These are phyloP conservation scores for Paspalum vaginatum DNA, from an alignment of 176 grass and related monocot genomes.

Conservation along the genomic window DNA sequence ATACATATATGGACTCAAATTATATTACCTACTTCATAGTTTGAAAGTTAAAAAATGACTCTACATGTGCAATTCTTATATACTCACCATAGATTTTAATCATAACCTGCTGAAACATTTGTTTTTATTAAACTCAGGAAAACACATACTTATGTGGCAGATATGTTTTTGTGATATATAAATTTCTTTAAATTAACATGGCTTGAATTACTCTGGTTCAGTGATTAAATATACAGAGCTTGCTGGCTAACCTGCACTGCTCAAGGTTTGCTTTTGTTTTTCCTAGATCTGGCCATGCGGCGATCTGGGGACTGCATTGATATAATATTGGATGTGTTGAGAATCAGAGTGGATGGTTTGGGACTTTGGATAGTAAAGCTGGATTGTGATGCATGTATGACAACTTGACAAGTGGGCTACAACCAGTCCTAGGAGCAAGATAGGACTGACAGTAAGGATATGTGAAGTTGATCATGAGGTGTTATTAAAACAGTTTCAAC, in stretches of 20 bases:
- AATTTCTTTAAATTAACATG: conserved; percentile 2
- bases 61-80: background rate
- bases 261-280: conserved; percentile 62
- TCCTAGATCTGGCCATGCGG: conserved; percentile 61
- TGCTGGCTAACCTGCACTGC: conserved; percentile 43
- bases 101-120: background rate
- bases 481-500: conserved; percentile 22
- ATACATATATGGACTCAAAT: too few species aligned
- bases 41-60: background rate
- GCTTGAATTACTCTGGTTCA: conserved; percentile 27
- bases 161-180: conserved; percentile 12
- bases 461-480: conserved; percentile 44
- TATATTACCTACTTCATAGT: background rate
- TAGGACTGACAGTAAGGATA: conserved; percentile 61
- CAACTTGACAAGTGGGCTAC: conserved; percentile 51
- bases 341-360: conserved; percentile 51
- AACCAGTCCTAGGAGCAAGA: conserved; percentile 52
- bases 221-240: conserved; percentile 25
- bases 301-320: conserved; percentile 51
- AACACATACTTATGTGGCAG: background rate
- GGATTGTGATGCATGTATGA: conserved; percentile 52
- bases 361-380: conserved; percentile 58
- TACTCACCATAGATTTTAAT: background rate
- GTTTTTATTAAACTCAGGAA: background rate
- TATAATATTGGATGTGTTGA: conserved; percentile 56